Percentiles rank a stretch among this genome's conserved stretches.
phyloP scores from a whole-genome alignment of 306 rosid genomes.

The Trifolium subterraneum region DNA sequence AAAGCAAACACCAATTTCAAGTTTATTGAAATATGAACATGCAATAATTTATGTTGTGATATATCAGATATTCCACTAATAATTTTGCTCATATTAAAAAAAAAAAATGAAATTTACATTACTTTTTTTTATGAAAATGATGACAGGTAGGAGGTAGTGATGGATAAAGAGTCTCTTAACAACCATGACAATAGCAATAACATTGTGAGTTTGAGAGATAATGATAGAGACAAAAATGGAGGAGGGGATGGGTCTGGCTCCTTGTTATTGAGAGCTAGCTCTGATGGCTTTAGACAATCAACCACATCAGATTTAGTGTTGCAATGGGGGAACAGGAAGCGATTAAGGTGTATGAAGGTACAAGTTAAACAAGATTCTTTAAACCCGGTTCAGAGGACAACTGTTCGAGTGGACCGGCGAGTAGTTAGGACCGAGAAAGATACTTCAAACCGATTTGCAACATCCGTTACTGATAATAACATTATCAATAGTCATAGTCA shows the following conservation, averaged over 20 bases:
- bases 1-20: not conserved
- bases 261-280: constrained; percentile 54
- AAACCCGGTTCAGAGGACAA: constrained; percentile 67
- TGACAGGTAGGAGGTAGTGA: constrained; percentile 52
- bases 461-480: constrained; percentile 26
- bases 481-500: constrained; percentile 1
- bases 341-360: constrained; percentile 88
- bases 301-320: constrained; percentile 70
- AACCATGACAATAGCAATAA: constrained; percentile 37
- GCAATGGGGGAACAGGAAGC: constrained; percentile 95
- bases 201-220: constrained; percentile 30
- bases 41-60: constrained; percentile 27
- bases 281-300: constrained; percentile 58
- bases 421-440: constrained; percentile 75
- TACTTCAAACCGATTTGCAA: constrained; percentile 51
- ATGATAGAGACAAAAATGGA: constrained; percentile 54
- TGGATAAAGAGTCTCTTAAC: constrained; percentile 66
- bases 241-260: constrained; percentile 55
- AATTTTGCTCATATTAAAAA: not conserved
- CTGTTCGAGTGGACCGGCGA: constrained; percentile 83
- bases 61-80: constrained; percentile 28
- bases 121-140: constrained; percentile 5
- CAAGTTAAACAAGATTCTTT: constrained; percentile 76
- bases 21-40: not conserved
- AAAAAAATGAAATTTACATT: constrained; percentile 19